A percentile compares a stretch with the other conserved stretches of the same genome.
Conservation (phyloP, 1,139 yeast species). For the Lodderomyces oxycetoniae region DNA sequence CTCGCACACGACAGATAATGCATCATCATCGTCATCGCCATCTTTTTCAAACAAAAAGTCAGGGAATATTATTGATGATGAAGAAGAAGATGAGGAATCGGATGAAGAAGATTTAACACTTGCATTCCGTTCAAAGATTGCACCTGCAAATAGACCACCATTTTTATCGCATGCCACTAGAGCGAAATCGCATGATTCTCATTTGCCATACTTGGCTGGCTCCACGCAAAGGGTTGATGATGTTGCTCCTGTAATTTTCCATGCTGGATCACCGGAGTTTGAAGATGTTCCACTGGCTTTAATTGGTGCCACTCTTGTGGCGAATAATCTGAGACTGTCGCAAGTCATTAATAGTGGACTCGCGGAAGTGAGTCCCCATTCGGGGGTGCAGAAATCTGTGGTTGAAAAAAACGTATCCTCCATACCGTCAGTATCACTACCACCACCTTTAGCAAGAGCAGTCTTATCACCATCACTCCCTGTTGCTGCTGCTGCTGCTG, state of each 20-base stretch:
- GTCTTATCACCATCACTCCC: background rate
- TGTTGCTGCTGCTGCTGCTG: background rate
- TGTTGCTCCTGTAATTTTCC: constrained; percentile 25
- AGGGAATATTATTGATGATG: constrained; percentile 14
- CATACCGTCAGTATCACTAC: too few species aligned
- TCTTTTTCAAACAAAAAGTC: too few species aligned
- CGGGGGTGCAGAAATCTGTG: background rate
- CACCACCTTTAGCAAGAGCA: background rate
- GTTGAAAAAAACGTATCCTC: too few species aligned
- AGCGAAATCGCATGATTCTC: constrained; percentile 44
- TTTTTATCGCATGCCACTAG: constrained; percentile 32
- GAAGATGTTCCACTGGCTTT: constrained; percentile 43
- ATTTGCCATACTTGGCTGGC: constrained; percentile 25
- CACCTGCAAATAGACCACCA: constrained; percentile 34
- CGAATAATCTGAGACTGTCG: background rate
- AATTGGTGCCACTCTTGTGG: constrained; percentile 23
- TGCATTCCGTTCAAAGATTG: constrained; percentile 45
- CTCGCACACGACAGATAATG: constrained; percentile 9
- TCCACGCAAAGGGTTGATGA: constrained; percentile 13
- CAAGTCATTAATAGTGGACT: background rate
- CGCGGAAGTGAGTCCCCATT: background rate
- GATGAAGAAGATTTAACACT: constrained; percentile 48
- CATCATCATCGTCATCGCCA: constrained; percentile 10
- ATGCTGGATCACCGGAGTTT: constrained; percentile 31
- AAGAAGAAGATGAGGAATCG: constrained; percentile 27